Evolutionary conservation across 2,329 filamentous ascomycete genomes (phyloP), one percentile per base, ranked within the genome.

Genomic region (Exophiala mesophila): DNA sequence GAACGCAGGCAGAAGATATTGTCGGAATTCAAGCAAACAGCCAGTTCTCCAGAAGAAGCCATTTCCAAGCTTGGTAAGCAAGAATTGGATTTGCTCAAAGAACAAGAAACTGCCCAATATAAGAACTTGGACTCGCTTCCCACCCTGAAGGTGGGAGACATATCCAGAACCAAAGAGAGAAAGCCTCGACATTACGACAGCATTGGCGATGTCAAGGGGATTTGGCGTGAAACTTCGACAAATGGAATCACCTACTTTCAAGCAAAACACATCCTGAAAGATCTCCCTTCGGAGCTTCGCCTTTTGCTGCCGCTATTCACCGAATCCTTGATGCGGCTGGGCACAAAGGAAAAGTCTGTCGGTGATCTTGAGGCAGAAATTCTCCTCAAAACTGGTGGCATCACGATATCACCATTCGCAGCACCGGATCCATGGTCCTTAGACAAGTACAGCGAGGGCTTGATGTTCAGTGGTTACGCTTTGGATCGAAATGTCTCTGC

Each of bases 191-290:
- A 73, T 15, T 69, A 79, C 51, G 72, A 68, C 28, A 68, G 70
- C 8, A 62, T 84, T 7, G 75, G 78, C 30, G 74, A 76, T 26
- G 76, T 83, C 29, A 79, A 83, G 33, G 78, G 92, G 3, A 86
- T 96, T 57, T 96, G 89, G 88, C 82, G 84, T 37, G 87, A 94
- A 63, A 88, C 89, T 5, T 85, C 88, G 2, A 98, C 92, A 0
- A 98, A 98, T 57, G 92, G 92, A 0, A 69, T 98, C 45, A 97
- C 90, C 1, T 98, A 98, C 62, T 95, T 98, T 70, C 83, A 89
- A 45, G 88, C 88, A 3, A 78, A 97, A 62, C 88, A 94, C 60
- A 74, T 78, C 0, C 72, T 97, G 41, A 76, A 86, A 32, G 79
- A 84, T 47, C 69, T 98, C 10, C 88, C 90, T 0, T 82, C 90